Percentiles rank a stretch among this genome's conserved stretches.
Conservation (phyloP, 2,329 filamentous ascomycete species). For the Apiospora saccharicola region DNA sequence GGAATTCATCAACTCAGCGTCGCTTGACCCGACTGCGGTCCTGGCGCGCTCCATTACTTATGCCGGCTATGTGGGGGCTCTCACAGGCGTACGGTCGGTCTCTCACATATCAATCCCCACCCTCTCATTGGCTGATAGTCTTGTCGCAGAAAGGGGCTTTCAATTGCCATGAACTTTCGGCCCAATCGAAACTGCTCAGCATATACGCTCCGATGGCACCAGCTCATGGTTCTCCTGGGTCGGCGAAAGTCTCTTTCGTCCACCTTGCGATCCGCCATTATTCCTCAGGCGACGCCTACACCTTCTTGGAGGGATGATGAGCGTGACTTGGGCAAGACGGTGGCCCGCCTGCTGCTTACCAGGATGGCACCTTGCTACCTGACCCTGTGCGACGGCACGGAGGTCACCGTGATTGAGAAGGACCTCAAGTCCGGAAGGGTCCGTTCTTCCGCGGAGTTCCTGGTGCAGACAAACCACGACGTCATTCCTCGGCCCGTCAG, state of each 20-base stretch:
- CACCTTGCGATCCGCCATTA: conserved; percentile 49
- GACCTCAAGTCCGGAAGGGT: conserved; percentile 55
- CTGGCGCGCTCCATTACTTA: conserved; percentile 58
- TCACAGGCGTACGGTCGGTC: conserved; percentile 56
- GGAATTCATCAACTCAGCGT: conserved; percentile 51
- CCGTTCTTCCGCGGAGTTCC: conserved; percentile 56
- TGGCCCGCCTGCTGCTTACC: conserved; percentile 25
- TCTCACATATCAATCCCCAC: neutral
- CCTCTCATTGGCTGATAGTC: conserved; percentile 18
- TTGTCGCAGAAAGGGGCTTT: conserved; percentile 46
- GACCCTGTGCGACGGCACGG: conserved; percentile 58
- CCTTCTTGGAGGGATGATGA: neutral
- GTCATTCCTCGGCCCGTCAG: neutral
- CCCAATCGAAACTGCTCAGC: conserved; percentile 53
- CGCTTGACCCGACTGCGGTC: conserved; percentile 41
- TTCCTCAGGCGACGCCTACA: conserved; percentile 14
- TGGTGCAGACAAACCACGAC: conserved; percentile 66
- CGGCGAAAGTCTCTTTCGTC: conserved; percentile 60
- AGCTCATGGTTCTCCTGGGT: conserved; percentile 61
- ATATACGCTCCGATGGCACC: conserved; percentile 53
- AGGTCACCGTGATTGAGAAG: conserved; percentile 62
- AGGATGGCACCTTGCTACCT: conserved; percentile 61
- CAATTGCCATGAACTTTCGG: conserved; percentile 59
- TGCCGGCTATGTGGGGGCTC: conserved; percentile 57
- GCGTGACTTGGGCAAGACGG: conserved; percentile 2